These are phyloP conservation scores for Polychytrium aggregatum DNA, from an alignment of 192 early-diverging fungal genomes.

Conservation along the genomic window DNA sequence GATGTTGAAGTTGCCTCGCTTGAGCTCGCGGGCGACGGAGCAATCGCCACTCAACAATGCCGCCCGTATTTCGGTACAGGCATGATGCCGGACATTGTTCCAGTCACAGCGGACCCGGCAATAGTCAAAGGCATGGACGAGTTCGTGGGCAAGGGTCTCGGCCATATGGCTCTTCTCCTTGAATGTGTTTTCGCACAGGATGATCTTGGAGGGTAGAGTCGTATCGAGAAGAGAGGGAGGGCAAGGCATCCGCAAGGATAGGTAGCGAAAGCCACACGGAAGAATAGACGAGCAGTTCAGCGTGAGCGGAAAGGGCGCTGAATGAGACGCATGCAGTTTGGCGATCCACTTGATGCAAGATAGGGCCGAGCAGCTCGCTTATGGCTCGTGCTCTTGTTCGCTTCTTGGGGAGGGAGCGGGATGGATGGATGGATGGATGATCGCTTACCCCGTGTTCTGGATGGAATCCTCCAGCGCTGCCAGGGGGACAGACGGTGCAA, in stretches of 20 bases:
- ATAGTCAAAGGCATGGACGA: slow-evolving; percentile 44
- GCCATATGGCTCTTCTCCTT: slow-evolving; percentile 64
- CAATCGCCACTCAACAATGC: slow-evolving; percentile 34
- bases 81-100: slow-evolving; percentile 27
- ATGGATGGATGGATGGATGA: no score
- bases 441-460: no score
- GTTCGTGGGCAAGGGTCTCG: slow-evolving; percentile 84
- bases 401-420: no score
- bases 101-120: slow-evolving; percentile 24
- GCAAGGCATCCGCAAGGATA: no score
- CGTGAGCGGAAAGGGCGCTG: neutral
- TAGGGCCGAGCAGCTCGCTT: no score
- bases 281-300: neutral
- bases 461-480: no score
- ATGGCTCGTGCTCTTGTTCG: no score
- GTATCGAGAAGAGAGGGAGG: no score
- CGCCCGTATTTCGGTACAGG: slow-evolving; percentile 44
- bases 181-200: slow-evolving; percentile 77
- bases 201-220: slow-evolving; percentile 34
- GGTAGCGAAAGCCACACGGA: no score
- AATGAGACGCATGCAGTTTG: neutral
- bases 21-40: slow-evolving; percentile 20
- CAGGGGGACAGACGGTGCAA: no score
- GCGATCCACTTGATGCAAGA: no score
- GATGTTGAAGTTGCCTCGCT: slow-evolving; percentile 20